Conservation (phyloP, 2,329 filamentous ascomycete genomes). For the Verticillium dahliae region DNA sequence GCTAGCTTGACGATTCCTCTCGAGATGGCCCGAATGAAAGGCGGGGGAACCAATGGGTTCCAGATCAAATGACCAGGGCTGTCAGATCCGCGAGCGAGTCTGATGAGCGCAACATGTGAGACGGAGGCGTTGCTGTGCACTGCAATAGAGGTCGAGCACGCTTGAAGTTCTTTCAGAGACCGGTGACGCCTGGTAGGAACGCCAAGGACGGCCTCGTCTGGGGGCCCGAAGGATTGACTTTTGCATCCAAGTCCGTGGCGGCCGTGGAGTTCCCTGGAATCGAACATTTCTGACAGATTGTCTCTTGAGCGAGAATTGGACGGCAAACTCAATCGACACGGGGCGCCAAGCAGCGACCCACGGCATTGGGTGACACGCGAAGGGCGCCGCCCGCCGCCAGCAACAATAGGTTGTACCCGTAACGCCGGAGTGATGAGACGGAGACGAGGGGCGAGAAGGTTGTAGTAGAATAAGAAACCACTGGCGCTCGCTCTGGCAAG, state of each 20-base stretch:
- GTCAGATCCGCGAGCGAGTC: background rate
- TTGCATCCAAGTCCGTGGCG: background rate
- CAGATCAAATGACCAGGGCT: background rate
- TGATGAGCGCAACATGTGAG: background rate
- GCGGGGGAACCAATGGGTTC: background rate
- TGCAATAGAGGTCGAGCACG: background rate
- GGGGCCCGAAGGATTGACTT: background rate
- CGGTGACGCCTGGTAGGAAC: background rate
- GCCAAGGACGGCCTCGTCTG: background rate
- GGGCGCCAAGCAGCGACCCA: background rate
- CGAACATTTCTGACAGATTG: background rate
- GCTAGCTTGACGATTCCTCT: background rate
- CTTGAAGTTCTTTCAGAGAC: background rate
- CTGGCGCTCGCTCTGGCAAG: background rate
- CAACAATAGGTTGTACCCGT: background rate
- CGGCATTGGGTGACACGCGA: background rate
- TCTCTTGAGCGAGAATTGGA: background rate
- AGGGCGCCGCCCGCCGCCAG: background rate
- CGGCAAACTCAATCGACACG: background rate
- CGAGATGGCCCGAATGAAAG: background rate
- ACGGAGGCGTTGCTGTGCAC: background rate
- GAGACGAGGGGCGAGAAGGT: background rate
- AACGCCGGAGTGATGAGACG: background rate
- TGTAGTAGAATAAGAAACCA: background rate
- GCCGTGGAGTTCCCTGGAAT: background rate